Base-by-base conservation (phyloP, 345 rosid species). In the Eucalyptus rudis region DNA sequence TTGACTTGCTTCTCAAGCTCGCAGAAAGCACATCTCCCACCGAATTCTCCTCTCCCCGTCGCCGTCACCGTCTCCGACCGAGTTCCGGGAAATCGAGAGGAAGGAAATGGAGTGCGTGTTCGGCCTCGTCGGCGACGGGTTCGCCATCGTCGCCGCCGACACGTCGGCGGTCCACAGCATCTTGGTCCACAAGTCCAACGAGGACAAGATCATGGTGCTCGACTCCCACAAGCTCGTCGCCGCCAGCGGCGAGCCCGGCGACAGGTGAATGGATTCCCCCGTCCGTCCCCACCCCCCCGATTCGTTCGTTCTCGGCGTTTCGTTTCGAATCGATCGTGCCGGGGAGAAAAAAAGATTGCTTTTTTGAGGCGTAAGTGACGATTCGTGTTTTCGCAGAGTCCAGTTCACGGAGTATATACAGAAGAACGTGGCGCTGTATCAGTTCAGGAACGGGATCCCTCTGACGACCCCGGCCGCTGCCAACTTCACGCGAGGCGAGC, bases 241-340 rank as follows among this genome's bases (percentile, higher is more conserved):
- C 87, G 99, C 99, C 52, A 96, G 99, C 88, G 99, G 99, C 44
- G 99, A 96, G 94, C 92, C 99, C 59, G 99, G 99, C 71, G 99
- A 97, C 91, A 92, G 99, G 99, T 96, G 88, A 89, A 86, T 52
- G 58, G 10, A 20, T 52, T 52, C 10, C 58, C 54, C 56, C 24
- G 22, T 0, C 4, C 20, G 20, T 54, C 11, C 62, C 59, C 22
- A 3, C 27, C 25, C 62, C 11, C 43, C 43, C 62, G 29, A 56
- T 56, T 24, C 29, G 62, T 24, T 4, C 62, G 62, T 56, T 0
- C 3, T 56, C 62, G 31, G 68, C 68, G 33, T 87, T 86, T 40
- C 16, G 24, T 86, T 62, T 5, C 58, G 6, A 25, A 52, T 33
- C n/a, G 47, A 36, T 62, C 68, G 31, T 62, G 8, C 31, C 7